Base-by-base conservation (phyloP, 139 green algal genomes). In the Chlamydomonas sp. region DNA sequence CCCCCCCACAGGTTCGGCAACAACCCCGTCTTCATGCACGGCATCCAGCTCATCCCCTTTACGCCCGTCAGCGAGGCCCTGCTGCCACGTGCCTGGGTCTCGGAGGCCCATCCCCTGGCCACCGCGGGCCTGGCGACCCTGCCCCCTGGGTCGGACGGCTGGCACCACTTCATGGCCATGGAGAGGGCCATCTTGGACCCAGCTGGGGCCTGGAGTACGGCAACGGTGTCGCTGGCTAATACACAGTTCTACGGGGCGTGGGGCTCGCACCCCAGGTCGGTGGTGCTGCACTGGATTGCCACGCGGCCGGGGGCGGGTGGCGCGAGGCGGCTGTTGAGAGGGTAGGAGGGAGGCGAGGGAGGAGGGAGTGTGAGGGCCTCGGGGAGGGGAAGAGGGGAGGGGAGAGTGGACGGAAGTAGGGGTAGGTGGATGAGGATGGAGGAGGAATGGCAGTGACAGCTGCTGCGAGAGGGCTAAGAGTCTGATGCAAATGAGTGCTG, bases 21-120 rank as follows among this genome's bases (percentile, higher is more conserved):
- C 16, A 85, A 90, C 49, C 66, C 90, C 12, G 80, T 87, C 20
- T 85, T 81, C n/a, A 91, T 93, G 18, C 69, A 92, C 73, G 88
- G 87, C 88, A 94, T 94, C 76, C 91, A 94, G 83, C 80, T 78
- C 78, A 63, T 94, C 4, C 91, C 91, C 75, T 89, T 88, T 63
- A 88, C 83, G 31, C 83, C 83, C 49, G 72, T 79, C 2, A 69
- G 31, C 12, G 81, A 86, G 71, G 71, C 59, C 49, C 59, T 85
- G 4, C 80, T 15, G 12, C 2, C 66, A 12, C 12, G 12, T 71
- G 66, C 66, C 66, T 12, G 12, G 12, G 12, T 12, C 66, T 7
- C 12, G 12, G 4, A 12, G 12, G 4, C 12, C 66, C 12, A 12
- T 15, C 12, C 66, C 66, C 66, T 20, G 66, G 12, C 66, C 66